A percentile compares a stretch with the other conserved stretches of the same genome.
These are phyloP conservation scores for Dimargaris cristalligena DNA, from an alignment of 192 early-diverging fungal species.

Conservation along the genomic window DNA sequence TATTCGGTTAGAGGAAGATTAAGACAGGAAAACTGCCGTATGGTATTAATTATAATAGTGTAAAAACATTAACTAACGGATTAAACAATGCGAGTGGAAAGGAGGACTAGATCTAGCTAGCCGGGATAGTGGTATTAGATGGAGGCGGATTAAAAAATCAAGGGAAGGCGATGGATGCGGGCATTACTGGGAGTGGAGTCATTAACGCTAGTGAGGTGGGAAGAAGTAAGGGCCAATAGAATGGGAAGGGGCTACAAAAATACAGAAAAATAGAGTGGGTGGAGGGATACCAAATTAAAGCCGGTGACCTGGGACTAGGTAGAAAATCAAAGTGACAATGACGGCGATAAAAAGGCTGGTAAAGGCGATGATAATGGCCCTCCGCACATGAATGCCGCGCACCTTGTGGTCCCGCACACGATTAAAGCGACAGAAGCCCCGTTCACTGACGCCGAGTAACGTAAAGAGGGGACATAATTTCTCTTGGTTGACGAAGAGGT, in stretches of 20 bases:
- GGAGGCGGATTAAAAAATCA: too few relatives aligned
- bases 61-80: too few relatives aligned
- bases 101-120: too few relatives aligned
- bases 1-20: too few relatives aligned
- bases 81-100: too few relatives aligned
- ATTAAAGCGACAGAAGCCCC: constrained; percentile 3
- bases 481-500: constrained; percentile 20
- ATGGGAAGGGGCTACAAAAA: not conserved
- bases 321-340: constrained; percentile 5
- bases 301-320: constrained; percentile 1
- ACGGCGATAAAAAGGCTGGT: not conserved
- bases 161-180: too few relatives aligned
- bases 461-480: constrained; percentile 18
- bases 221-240: not conserved
- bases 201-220: not conserved
- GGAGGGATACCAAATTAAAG: not conserved
- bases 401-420: constrained; percentile 3
- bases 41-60: too few relatives aligned
- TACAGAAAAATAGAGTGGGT: not conserved
- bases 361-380: not conserved
- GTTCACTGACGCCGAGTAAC: not conserved
- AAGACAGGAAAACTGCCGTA: too few relatives aligned
- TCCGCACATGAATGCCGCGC: not conserved
- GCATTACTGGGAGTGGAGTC: too few relatives aligned
- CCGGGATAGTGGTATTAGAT: too few relatives aligned